Evolutionary conservation across 345 rosid species (phyloP).

Genomic region (Heritiera fomes): DNA sequence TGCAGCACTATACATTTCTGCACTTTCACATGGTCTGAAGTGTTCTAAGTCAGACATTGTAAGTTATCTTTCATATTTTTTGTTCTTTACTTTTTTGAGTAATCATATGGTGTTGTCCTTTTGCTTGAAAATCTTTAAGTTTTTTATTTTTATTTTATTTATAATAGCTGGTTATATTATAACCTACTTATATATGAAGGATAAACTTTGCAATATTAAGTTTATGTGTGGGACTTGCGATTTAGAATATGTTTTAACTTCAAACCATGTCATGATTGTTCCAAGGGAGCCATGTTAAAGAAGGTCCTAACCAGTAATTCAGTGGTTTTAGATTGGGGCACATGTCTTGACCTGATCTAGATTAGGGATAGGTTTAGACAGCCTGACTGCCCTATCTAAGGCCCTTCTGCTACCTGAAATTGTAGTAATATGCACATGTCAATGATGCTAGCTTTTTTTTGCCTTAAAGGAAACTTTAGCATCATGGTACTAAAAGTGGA

Average conservation of each 20-base stretch:
- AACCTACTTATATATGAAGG: background rate
- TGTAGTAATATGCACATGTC: conserved; percentile 8
- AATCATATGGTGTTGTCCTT: background rate
- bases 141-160: background rate
- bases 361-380: background rate
- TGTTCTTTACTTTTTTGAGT: background rate
- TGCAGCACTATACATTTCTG: conserved; percentile 89
- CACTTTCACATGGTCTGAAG: conserved; percentile 76
- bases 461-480: background rate
- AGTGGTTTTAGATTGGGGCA: background rate
- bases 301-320: background rate
- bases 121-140: conserved; percentile 6
- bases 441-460: background rate
- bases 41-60: conserved; percentile 77
- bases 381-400: background rate
- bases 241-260: background rate
- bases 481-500: background rate
- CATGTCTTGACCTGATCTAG: conserved; percentile 11
- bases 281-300: background rate
- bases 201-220: background rate
- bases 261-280: background rate
- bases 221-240: background rate
- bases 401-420: background rate
- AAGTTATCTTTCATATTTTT: conserved; percentile 31
- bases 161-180: background rate